Evolutionary conservation across 1,284 basidiomycete species (phyloP).

Genomic region (Ceratobasidium sp.): DNA sequence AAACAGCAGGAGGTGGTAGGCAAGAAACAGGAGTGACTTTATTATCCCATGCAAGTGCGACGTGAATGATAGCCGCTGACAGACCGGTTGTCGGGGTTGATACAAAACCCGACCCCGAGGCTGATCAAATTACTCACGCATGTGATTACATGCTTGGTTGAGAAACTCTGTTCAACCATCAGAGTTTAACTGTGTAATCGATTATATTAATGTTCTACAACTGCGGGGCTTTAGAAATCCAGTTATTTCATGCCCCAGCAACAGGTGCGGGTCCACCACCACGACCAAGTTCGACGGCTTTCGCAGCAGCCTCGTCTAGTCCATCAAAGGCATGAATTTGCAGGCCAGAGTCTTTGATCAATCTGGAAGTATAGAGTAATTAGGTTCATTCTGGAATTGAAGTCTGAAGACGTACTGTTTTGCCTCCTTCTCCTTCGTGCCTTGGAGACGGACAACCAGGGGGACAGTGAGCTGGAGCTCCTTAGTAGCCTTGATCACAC

Average conservation of each 20-base stretch:
- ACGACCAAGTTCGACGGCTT: conserved; percentile 78
- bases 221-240: conserved; percentile 7
- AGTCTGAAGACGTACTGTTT: conserved; percentile 75
- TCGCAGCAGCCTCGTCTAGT: conserved; percentile 85
- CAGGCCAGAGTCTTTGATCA: conserved; percentile 91
- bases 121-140: not conserved
- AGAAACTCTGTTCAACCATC: not conserved
- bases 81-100: conserved; percentile 2
- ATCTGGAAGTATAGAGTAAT: conserved; percentile 59
- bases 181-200: not conserved
- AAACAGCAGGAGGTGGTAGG: not conserved
- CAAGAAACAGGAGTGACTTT: not conserved
- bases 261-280: conserved; percentile 36
- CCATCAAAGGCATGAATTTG: conserved; percentile 92
- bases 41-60: not conserved
- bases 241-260: conserved; percentile 26
- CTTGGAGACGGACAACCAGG: conserved; percentile 93
- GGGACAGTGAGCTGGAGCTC: conserved; percentile 89
- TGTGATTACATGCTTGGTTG: conserved; percentile 12
- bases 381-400: not conserved
- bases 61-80: conserved; percentile 3
- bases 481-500: conserved; percentile 97
- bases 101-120: conserved; percentile 17
- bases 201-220: conserved; percentile 21
- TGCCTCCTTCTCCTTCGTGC: conserved; percentile 95